phyloP scores from a whole-genome alignment of 2,329 filamentous ascomycete species.

The Thyridium curvatum region DNA sequence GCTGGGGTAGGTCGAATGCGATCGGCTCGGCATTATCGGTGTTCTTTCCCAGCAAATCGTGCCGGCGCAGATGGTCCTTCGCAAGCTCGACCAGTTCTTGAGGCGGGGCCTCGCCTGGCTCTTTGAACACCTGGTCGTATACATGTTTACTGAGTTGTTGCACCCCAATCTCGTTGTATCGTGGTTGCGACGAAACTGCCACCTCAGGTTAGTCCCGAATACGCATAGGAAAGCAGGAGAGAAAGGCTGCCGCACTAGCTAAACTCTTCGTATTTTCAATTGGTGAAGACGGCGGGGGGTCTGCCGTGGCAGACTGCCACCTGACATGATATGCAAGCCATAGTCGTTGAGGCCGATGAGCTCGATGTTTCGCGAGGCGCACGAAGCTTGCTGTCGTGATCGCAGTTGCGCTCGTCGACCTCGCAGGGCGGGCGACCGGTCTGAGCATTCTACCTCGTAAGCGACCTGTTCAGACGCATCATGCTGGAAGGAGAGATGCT shows the following conservation, averaged over 20 bases:
- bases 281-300: slow-evolving; percentile 8
- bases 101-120: slow-evolving; percentile 48
- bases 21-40: slow-evolving; percentile 71
- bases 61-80: slow-evolving; percentile 72
- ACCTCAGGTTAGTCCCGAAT: slow-evolving; percentile 7
- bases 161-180: slow-evolving; percentile 89
- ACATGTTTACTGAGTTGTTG: slow-evolving; percentile 86
- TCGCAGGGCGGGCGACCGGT: slow-evolving; percentile 23
- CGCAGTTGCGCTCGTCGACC: slow-evolving; percentile 12
- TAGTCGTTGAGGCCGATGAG: slow-evolving; percentile 25
- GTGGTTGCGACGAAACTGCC: slow-evolving; percentile 48
- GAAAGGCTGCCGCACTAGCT: slow-evolving; percentile 28
- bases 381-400: slow-evolving; percentile 39
- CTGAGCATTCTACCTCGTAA: slow-evolving; percentile 28
- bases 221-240: too few species aligned
- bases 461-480: slow-evolving; percentile 1
- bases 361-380: slow-evolving; percentile 42
- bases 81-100: slow-evolving; percentile 73
- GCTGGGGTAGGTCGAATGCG: slow-evolving; percentile 74
- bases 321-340: slow-evolving; percentile 27
- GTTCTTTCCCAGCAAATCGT: slow-evolving; percentile 87
- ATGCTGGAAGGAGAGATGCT: slow-evolving; percentile 1
- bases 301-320: slow-evolving; percentile 35
- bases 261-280: slow-evolving; percentile 20
- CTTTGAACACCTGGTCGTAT: slow-evolving; percentile 74